Evolutionary conservation across 495 filamentous ascomycete species (phyloP), one percentile per base, ranked within the genome.

Genomic region (Hyaloscypha bicolor): DNA sequence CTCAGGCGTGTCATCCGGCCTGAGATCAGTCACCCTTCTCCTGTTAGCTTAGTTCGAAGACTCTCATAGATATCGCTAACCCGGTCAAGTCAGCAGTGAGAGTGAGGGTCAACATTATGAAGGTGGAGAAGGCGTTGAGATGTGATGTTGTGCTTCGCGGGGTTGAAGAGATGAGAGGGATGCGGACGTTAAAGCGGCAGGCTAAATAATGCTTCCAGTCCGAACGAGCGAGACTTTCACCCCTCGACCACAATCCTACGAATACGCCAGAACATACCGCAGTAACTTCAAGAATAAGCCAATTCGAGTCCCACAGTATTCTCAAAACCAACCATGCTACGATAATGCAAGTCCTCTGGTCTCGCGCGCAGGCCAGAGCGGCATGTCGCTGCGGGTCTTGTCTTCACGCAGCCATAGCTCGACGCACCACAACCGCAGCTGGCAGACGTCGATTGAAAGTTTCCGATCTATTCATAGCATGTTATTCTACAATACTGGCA

Each of bases 21-120:
- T 88, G 61, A 99, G 88, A 68, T 93, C 88, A 60, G 93, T 97
- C 22, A 99, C 92, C 9, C 96, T 98, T n/a, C 56, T n/a, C 11
- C 12, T 33, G 21, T 68, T 37, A 55, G 21, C 32, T 56, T 67
- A 67, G 71, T 60, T 72, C 32, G 8, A 56, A 31, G 8, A 6
- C 19, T 29, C 22, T 56, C 6, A 25, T 19, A 31, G 29, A 32
- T 33, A 33, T 33, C 9, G 55, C 70, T 60, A 12, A 71, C 73
- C 93, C 93, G 33, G 85, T 82, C 52, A 97, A 76, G 69, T 97
- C 93, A 6, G 93, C 93, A 21, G 86, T 90, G 11, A 97, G 82
- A 29, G 86, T 83, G 9, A 97, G 85, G 61, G 90, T 90, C 68
- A 92, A 85, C 92, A 97, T 96, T 22, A 73, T 84, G 21, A 48